phyloP scores from a whole-genome alignment of 352 stramenopile species.

The Phytophthora syringae region DNA sequence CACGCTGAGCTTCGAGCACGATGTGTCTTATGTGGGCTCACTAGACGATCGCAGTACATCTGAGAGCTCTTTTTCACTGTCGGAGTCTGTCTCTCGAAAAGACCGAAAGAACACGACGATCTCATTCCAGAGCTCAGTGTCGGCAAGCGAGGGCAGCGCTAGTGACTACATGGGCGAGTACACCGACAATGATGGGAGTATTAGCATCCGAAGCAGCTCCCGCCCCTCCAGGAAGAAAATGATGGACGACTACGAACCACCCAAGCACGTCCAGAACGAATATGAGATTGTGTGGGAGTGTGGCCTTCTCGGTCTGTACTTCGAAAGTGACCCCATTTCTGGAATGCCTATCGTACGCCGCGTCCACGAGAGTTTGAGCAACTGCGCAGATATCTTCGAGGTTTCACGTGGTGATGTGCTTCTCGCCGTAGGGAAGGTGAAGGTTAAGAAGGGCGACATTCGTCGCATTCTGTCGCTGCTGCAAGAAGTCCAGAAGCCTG shows the following conservation, averaged over 20 bases:
- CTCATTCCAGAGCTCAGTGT: conserved; percentile 59
- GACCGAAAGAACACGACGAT: conserved; percentile 58
- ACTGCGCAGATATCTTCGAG: conserved; percentile 87
- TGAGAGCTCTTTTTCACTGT: conserved; percentile 57
- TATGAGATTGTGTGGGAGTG: conserved; percentile 92
- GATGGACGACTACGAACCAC: conserved; percentile 67
- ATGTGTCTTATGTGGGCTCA: conserved; percentile 79
- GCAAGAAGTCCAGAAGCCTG: conserved; percentile 84
- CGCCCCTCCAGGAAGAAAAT: conserved; percentile 66
- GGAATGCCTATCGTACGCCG: conserved; percentile 89
- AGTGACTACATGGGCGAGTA: conserved; percentile 47
- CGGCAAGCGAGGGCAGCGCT: conserved; percentile 61
- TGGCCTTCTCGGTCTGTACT: conserved; percentile 83
- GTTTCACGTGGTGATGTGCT: conserved; percentile 84
- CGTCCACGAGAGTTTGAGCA: conserved; percentile 87
- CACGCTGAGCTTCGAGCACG: conserved; percentile 79
- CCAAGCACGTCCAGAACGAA: conserved; percentile 73
- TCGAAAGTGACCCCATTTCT: conserved; percentile 80
- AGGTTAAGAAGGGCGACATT: conserved; percentile 85
- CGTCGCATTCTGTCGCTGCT: conserved; percentile 77
- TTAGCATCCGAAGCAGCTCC: conserved; percentile 50
- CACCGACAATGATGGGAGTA: conserved; percentile 57
- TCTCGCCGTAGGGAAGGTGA: conserved; percentile 75
- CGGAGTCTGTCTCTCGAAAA: conserved; percentile 55
- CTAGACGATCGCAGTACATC: conserved; percentile 56